Evolutionary conservation across 495 filamentous ascomycete genomes (phyloP).

Genomic region (Penicillium malachiteum): DNA sequence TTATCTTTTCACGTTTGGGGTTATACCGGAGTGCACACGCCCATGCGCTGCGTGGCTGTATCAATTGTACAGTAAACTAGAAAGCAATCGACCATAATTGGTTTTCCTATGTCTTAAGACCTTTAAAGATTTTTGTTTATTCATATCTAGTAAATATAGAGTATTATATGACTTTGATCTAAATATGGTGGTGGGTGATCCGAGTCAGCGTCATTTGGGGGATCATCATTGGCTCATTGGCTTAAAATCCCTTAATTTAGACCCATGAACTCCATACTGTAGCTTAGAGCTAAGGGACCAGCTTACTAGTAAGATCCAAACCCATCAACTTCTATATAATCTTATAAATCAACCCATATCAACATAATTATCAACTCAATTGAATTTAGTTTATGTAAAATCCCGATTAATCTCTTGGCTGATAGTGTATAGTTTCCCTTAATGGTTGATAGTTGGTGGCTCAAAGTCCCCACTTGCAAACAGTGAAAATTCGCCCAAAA

Average conservation of each 20-base stretch:
- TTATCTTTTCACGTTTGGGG: background rate
- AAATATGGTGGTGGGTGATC: background rate
- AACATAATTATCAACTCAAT: background rate
- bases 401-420: background rate
- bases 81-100: slow-evolving; percentile 45
- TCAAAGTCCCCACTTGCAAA: slow-evolving; percentile 18
- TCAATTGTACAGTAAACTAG: slow-evolving; percentile 50
- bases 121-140: background rate
- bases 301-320: too few relatives aligned
- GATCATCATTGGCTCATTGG: slow-evolving; percentile 17
- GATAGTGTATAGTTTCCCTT: background rate
- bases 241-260: background rate
- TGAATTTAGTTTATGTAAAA: slow-evolving; percentile 1
- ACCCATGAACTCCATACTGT: too few relatives aligned
- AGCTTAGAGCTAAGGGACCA: too few relatives aligned
- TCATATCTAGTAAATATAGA: background rate
- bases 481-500: slow-evolving; percentile 27
- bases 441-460: background rate
- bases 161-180: background rate
- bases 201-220: slow-evolving; percentile 21
- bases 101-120: slow-evolving; percentile 23
- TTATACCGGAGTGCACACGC: slow-evolving; percentile 16
- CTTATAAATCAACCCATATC: background rate
- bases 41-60: slow-evolving; percentile 25
- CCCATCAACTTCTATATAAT: background rate